Base-by-base conservation (phyloP, 495 filamentous ascomycete genomes). In the Haplographium delicatum region DNA sequence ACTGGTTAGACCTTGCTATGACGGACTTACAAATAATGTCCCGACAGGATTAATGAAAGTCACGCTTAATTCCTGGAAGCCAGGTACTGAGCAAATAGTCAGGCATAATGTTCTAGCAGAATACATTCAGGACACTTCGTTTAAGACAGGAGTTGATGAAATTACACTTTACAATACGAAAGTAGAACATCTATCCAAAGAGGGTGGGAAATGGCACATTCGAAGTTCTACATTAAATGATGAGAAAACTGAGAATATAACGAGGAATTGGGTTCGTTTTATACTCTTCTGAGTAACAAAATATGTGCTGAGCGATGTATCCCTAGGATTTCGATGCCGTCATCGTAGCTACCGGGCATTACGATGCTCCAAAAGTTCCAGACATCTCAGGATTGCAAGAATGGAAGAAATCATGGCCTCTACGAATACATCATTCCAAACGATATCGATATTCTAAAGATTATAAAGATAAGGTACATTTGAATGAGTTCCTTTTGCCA, bases 261-360 rank as follows among this genome's bases (percentile, higher is more conserved):
- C 43, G 1, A 23, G 26, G 10, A 20, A 31, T 20, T 53, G 25
- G 63, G 64, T 9, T 15, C 30, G 16, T 10, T 10, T 23, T 15
- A n/a, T n/a, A n/a, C n/a, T n/a, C n/a, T n/a, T n/a, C n/a, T n/a
- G 2, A 15, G 2, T 15, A n/a, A 6, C 26, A 22, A 7, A 8
- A 8, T 18, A 4, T 7, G 1, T 8, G 2, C 15, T 1, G 2
- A 31, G 19, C 0, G 24, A 35, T 52, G 20, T 52, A 27, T 13
- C 9, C 7, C 6, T 13, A 10, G 24, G 13, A 25, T 28, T 96
- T 84, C 59, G 89, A 95, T 65, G 87, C 86, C 10, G 82, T 95
- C 2, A 78, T 91, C 0, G 82, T 90, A n/a, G 88, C 88, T 6
- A 86, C 74, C 48, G 90, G 90, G 0, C 89, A 95, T 62, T 93